Evolutionary conservation across 1,284 basidiomycete species (phyloP).

Genomic region (Marasmius oreades): DNA sequence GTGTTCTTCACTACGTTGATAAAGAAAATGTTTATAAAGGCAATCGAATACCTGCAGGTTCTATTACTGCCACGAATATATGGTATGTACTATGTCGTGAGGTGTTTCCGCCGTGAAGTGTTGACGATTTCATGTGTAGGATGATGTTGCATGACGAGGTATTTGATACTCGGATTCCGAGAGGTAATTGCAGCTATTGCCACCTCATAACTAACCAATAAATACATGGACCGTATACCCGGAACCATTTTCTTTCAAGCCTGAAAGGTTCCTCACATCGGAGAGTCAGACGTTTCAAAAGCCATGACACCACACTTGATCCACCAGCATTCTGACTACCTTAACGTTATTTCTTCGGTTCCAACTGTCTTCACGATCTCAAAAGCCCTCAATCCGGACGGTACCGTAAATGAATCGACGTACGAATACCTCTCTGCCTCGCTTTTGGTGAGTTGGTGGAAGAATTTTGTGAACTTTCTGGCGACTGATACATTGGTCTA

Average conservation of each 20-base stretch:
- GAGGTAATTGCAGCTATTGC: too few species aligned
- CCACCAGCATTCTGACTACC: conserved; percentile 23
- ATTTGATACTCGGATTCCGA: not conserved
- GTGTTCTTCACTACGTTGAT: conserved; percentile 1
- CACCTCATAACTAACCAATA: not conserved
- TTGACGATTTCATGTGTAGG: conserved; percentile 18
- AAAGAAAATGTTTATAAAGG: not conserved
- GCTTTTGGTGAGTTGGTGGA: conserved; percentile 22
- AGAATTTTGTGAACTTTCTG: not conserved
- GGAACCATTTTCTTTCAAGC: conserved; percentile 25
- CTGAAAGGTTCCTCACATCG: conserved; percentile 24
- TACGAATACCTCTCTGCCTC: conserved; percentile 21
- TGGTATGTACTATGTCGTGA: not conserved
- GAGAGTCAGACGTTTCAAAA: conserved; percentile 27
- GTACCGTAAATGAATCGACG: conserved; percentile 25
- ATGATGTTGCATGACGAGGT: conserved; percentile 21
- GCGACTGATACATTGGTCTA: not conserved
- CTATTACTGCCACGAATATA: not conserved
- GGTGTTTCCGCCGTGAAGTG: not conserved
- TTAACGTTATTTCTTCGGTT: conserved; percentile 35
- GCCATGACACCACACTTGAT: too few species aligned
- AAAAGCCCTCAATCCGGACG: conserved; percentile 25
- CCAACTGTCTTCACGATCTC: conserved; percentile 33
- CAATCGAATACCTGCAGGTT: not conserved
- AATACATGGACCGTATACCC: conserved; percentile 24